phyloP scores from a whole-genome alignment of 1,284 basidiomycete genomes.

The Inonotus obliquus region DNA sequence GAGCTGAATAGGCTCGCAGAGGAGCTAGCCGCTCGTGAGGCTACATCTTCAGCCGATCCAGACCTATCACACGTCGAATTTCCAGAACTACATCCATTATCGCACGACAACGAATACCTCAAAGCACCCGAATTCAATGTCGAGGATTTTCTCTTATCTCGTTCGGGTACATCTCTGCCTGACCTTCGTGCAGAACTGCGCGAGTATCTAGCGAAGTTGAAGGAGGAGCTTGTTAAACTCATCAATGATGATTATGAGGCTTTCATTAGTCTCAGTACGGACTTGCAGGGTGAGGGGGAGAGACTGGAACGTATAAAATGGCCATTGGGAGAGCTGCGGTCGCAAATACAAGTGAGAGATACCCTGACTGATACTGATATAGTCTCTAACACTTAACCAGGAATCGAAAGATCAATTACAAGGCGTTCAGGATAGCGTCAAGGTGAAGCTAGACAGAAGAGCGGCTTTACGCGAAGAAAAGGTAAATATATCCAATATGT shows the following conservation, averaged over 20 bases:
- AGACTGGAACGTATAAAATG: slow-evolving; percentile 61
- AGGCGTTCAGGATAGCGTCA: slow-evolving; percentile 66
- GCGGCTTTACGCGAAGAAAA: slow-evolving; percentile 79
- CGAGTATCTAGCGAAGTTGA: slow-evolving; percentile 77
- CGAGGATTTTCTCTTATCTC: slow-evolving; percentile 85
- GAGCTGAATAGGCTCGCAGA: slow-evolving; percentile 68
- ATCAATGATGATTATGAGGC: slow-evolving; percentile 99
- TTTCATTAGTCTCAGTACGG: slow-evolving; percentile 92
- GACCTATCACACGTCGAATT: slow-evolving; percentile 44
- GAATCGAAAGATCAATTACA: slow-evolving; percentile 60
- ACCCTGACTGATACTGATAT: neutral
- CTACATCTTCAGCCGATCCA: slow-evolving; percentile 18
- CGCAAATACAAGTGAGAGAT: slow-evolving; percentile 62
- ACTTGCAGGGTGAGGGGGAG: slow-evolving; percentile 77
- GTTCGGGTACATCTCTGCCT: slow-evolving; percentile 81
- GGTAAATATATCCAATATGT: slow-evolving; percentile 35
- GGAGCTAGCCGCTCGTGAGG: slow-evolving; percentile 60
- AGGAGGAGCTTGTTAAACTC: slow-evolving; percentile 89
- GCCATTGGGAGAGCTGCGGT: slow-evolving; percentile 61
- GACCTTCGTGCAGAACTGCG: slow-evolving; percentile 86
- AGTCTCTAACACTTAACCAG: slow-evolving; percentile 32
- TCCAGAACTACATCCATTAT: slow-evolving; percentile 65
- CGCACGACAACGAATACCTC: slow-evolving; percentile 74
- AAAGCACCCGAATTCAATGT: slow-evolving; percentile 69
- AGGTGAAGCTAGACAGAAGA: slow-evolving; percentile 71